Evolutionary conservation across 306 rosid species (phyloP).

Genomic region (Chamaecrista fasciculata): DNA sequence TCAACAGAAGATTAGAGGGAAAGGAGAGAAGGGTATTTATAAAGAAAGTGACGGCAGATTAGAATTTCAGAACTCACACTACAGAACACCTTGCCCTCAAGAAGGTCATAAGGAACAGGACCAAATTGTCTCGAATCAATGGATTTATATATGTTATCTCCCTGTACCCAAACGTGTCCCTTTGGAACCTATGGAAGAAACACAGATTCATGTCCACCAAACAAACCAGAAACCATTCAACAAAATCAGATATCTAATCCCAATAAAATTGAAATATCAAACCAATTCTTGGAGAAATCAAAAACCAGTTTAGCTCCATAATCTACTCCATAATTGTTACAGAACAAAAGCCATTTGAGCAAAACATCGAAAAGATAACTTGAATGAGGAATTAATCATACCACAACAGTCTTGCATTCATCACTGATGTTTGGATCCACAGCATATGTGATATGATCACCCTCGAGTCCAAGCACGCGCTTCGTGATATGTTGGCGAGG

Average conservation of each 20-base stretch:
- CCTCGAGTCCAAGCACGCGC: slow-evolving; percentile 75
- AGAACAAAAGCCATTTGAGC: slow-evolving; percentile 12
- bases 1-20: slow-evolving; percentile 9
- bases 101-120: slow-evolving; percentile 68
- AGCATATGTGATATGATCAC: slow-evolving; percentile 56
- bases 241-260: neutral
- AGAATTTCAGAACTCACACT: slow-evolving; percentile 44
- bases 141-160: slow-evolving; percentile 55
- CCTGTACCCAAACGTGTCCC: slow-evolving; percentile 78
- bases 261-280: neutral
- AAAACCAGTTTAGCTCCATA: slow-evolving; percentile 9
- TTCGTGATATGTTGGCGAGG: slow-evolving; percentile 46
- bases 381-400: slow-evolving; percentile 30
- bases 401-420: slow-evolving; percentile 54
- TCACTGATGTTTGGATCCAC: slow-evolving; percentile 50
- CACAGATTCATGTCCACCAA: slow-evolving; percentile 8
- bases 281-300: neutral
- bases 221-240: neutral
- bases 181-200: slow-evolving; percentile 56
- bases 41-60: neutral
- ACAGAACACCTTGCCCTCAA: slow-evolving; percentile 59
- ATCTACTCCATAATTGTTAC: neutral
- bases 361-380: neutral
- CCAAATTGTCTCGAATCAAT: slow-evolving; percentile 74
- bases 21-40: neutral